These are phyloP conservation scores for Umbelopsis isabellina DNA, from an alignment of 192 early-diverging fungal genomes.

Conservation along the genomic window DNA sequence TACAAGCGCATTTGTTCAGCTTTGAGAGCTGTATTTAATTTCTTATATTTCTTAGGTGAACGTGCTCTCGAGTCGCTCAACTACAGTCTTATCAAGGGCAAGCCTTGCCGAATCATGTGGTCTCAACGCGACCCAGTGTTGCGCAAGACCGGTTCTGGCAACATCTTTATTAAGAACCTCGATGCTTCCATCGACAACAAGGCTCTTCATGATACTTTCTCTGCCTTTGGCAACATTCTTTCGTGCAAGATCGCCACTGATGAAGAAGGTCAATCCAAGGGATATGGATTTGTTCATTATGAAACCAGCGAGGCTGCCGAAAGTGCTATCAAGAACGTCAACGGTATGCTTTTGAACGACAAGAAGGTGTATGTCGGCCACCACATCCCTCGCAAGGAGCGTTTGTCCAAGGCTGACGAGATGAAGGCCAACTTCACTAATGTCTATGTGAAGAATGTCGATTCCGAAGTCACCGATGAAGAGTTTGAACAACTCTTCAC, in stretches of 20 bases:
- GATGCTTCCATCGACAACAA: constrained; percentile 98
- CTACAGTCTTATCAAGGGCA: constrained; percentile 94
- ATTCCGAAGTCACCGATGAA: constrained; percentile 76
- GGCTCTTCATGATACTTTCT: constrained; percentile 98
- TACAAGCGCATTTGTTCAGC: constrained; percentile 4
- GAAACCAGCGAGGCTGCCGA: constrained; percentile 93
- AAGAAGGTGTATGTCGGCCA: constrained; percentile 95
- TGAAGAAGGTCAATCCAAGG: constrained; percentile 80
- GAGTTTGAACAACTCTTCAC: constrained; percentile 80
- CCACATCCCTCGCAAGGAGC: constrained; percentile 93
- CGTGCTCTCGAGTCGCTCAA: constrained; percentile 93
- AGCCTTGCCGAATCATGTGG: constrained; percentile 99
- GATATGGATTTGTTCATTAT: constrained; percentile 99
- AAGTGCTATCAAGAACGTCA: constrained; percentile 95
- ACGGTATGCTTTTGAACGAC: constrained; percentile 99
- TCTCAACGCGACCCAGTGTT: constrained; percentile 97
- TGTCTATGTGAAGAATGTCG: constrained; percentile 97
- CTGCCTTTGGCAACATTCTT: constrained; percentile 95
- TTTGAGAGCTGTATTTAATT: neutral
- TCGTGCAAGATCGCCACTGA: constrained; percentile 96
- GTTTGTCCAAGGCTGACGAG: constrained; percentile 88
- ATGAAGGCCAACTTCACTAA: constrained; percentile 94
- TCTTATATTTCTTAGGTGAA: constrained; percentile 59
- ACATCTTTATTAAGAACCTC: constrained; percentile 99
- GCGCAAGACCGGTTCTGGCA: constrained; percentile 89